Base-by-base conservation (phyloP, 2,329 filamentous ascomycete species). In the Hypoxylon rubiginosum region DNA sequence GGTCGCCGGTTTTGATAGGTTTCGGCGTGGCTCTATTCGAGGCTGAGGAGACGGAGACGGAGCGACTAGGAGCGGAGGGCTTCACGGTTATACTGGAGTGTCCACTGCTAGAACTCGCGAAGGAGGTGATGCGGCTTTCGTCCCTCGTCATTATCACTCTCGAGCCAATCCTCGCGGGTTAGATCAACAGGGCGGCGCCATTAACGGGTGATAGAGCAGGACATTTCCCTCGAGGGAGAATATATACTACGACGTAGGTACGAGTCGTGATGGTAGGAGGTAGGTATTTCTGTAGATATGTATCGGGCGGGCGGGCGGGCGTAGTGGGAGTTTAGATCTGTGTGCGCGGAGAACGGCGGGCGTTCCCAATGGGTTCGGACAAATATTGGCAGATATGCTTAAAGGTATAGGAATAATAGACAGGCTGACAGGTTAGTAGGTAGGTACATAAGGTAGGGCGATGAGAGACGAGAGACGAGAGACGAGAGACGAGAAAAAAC, bases 91-190 rank as follows among this genome's bases (percentile, higher is more conserved):
- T 86, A 75, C 84, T 86, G 67, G 90, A 92, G 73, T 86, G 86
- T 79, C 86, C 88, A 82, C 89, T 92, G 81, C 86, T 88, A 70
- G 86, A 86, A 84, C 87, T 89, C 81, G 88, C 88, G 71, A 85
- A 82, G 70, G 89, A 90, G 82, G 86, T 89, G 85, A 90, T 86
- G 81, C 89, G 90, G 80, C 84, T 83, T 74, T 91, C 89, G 82
- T 90, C 87, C 80, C 85, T 87, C 81, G 89, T 87, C 90, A 92
- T 92, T 80, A 81, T 88, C 71, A 71, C 69, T 73, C 67, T 67
- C 67, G 69, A 67, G 62, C 67, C 67, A 60, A 69, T 70, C 69
- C 73, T 72, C 64, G 56, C 68, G 72, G 68, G 66, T 72, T 50
- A 43, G 62, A 64, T 74, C 55, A 73, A 68, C 64, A 68, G 56